Evolutionary conservation across 768 basidiomycete species (phyloP), one percentile per base, ranked within the genome.

Genomic region (Lentinula guzmanii): DNA sequence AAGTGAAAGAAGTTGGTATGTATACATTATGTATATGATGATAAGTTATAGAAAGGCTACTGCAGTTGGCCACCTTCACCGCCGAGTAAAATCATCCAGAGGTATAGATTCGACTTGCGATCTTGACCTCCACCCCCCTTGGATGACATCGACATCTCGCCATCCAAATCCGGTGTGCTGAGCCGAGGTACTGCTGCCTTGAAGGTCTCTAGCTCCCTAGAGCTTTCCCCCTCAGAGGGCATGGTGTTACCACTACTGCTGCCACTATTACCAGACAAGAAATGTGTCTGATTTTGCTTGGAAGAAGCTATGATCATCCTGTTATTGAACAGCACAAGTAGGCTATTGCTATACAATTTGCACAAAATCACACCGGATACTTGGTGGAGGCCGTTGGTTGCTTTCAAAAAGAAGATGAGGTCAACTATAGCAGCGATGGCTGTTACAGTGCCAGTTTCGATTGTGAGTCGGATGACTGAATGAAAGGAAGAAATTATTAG

Each of bases 361-460:
- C 46, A 48, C 11, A 48, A 24, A 9, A 48, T 48, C 7, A 48
- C 46, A 48, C 46, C 46, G 2, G 46, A 48, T 18, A 48, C 46
- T 11, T 48, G 46, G 46, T 48, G 46, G n/a, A 48, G 46, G 1
- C 46, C 46, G n/a, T 48, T 48, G 46, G 46, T 48, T 48, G 46
- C 46, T 48, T 48, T 48, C 6, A 48, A 18, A 18, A 63, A 65
- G 52, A 64, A 66, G 37, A 63, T 10, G 48, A 65, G 63, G 16
- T 65, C 65, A 3, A 63, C 45, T 43, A 63, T 62, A 16, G 65
- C 65, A 6, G 63, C 61, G 16, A 63, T 52, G 52, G 63, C 61
- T 3, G 65, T 65, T 5, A 62, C 21, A n/a, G 10, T 16, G 51
- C 62, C 16, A 11, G 65, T 65, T 37, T 65, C 65, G 2, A 65